Base-by-base conservation (phyloP, 306 rosid species). In the Potentilla sterilis region DNA sequence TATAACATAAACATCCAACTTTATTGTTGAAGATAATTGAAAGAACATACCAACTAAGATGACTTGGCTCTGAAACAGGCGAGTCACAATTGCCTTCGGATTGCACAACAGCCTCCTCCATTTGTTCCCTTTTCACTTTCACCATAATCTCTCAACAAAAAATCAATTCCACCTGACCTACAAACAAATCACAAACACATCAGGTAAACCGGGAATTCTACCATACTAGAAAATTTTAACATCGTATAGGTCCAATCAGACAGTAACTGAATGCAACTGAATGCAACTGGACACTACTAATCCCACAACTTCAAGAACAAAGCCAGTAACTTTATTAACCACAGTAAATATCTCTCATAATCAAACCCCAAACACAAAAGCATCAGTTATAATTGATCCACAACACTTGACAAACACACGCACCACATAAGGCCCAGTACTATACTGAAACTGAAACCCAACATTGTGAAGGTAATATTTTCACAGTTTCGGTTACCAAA, bases 41-140 rank as follows among this genome's bases (percentile, higher is more conserved):
- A 41, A 72, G 46, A 65, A 43, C 74, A 69, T 83, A 89, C 93
- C 80, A 67, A 21, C 80, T 12, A 73, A 7, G 49, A 43, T 81
- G 62, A 3, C 77, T 48, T 75, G 82, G 67, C 61, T 71, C 59
- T 13, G 16, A n/a, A 75, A 51, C 47, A 77, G 78, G 73, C 54
- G 79, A 43, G 40, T 81, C 70, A 14, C 72, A 78, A 14, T 49
- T 79, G 4, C 76, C 67, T 22, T 38, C 64, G 76, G 35, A 41
- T 64, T 75, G 78, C 49, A 72, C 43, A 68, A 46, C 59, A 7
- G 71, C 42, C 9, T 79, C 86, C 74, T 79, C 41, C 19, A 61
- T 5, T 35, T 77, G 70, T 70, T 74, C 70, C 74, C 14, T 42
- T 5, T 41, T 24, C 1, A 82, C 70, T 42, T 86, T 72, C 35